These are phyloP conservation scores for Dioscorea alata DNA, from an alignment of 106 monocot species.

Conservation along the genomic window DNA sequence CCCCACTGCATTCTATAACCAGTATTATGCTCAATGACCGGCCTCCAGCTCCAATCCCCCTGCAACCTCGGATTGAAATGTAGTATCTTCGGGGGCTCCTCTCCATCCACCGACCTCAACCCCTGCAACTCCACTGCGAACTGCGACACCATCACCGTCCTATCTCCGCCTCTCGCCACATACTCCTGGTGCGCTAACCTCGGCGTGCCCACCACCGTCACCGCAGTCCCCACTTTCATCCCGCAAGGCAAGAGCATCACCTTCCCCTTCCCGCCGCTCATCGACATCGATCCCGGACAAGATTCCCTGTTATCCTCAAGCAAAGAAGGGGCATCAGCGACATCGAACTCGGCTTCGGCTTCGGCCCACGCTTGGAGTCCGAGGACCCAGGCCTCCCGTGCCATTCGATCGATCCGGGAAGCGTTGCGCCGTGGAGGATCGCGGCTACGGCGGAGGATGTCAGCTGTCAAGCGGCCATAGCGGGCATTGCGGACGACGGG, in stretches of 20 bases:
- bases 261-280: conserved; percentile 16
- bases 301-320: conserved; percentile 8
- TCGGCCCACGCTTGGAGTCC: conserved; percentile 33
- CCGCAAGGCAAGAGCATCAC: conserved; percentile 35
- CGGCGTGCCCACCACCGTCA: conserved; percentile 31
- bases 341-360: conserved; percentile 6
- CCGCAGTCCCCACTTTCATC: conserved; percentile 21
- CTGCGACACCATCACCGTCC: conserved; percentile 46
- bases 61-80: conserved; percentile 74
- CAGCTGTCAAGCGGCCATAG: conserved; percentile 9
- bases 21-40: conserved; percentile 80
- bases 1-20: conserved; percentile 98
- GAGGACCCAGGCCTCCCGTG: conserved; percentile 24
- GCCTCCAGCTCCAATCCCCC: conserved; percentile 77
- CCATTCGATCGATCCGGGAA: conserved; percentile 26
- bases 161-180: conserved; percentile 11
- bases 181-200: conserved; percentile 14
- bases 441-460: conserved; percentile 7
- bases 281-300: conserved; percentile 16
- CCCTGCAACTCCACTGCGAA: conserved; percentile 64
- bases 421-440: background rate
- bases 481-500: background rate
- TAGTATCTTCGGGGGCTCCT: conserved; percentile 82
- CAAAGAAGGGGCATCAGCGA: background rate
- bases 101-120: conserved; percentile 54